These are phyloP conservation scores for Calonectria crousiana DNA, from an alignment of 2,329 filamentous ascomycete genomes.

Conservation along the genomic window DNA sequence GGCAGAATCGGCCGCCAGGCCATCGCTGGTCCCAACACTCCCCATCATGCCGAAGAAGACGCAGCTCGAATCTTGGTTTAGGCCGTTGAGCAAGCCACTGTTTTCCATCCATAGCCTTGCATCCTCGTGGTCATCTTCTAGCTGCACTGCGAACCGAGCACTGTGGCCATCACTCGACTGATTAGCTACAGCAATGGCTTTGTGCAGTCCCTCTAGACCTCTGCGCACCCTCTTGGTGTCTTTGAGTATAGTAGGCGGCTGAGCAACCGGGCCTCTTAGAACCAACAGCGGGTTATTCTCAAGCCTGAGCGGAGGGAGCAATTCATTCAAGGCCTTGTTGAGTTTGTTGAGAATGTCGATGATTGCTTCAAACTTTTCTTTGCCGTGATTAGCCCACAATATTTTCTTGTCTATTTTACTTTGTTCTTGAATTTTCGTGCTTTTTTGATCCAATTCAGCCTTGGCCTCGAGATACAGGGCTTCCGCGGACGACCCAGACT, in stretches of 20 bases:
- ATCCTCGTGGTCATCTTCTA: background rate
- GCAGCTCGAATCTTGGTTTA: background rate
- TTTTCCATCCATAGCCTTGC: conserved; percentile 1
- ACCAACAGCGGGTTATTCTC: background rate
- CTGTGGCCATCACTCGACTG: background rate
- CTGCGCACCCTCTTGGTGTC: background rate
- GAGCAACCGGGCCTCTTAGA: background rate
- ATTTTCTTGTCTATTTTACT: background rate
- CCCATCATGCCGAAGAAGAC: conserved; percentile 4
- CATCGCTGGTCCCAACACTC: background rate
- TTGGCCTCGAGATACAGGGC: background rate
- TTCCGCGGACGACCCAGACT: background rate
- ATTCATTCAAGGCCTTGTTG: background rate
- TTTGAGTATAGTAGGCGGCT: background rate
- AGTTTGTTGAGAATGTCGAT: background rate
- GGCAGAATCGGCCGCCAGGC: background rate
- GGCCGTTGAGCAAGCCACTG: background rate
- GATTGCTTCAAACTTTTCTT: background rate
- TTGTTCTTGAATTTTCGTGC: background rate
- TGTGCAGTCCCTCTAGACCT: background rate
- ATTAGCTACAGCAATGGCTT: background rate
- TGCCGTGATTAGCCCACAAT: background rate
- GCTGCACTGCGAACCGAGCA: background rate
- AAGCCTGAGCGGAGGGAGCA: background rate
- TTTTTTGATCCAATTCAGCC: background rate